Conservation (phyloP, 257 asterid species). For the Forsythia viridissima region DNA sequence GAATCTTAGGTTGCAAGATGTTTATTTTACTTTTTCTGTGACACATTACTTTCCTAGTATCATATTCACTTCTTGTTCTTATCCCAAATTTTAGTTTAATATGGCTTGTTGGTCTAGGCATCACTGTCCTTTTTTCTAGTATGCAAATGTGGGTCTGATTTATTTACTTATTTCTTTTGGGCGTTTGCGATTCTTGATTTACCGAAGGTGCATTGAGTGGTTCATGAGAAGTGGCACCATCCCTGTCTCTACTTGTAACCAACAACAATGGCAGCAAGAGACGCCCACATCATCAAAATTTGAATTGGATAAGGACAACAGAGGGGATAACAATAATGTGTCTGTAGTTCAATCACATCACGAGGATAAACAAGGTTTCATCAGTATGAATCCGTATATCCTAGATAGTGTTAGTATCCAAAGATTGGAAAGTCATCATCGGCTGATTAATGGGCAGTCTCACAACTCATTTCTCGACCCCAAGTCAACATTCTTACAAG, state of each 20-base stretch:
- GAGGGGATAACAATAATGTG: conserved; percentile 11
- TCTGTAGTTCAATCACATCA: conserved; percentile 25
- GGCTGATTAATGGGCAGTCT: neutral
- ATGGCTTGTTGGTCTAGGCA: conserved; percentile 21
- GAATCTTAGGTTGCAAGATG: neutral
- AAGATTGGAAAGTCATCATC: conserved; percentile 12
- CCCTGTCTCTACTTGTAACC: conserved; percentile 28
- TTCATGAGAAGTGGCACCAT: conserved; percentile 40
- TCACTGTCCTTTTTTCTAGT: conserved; percentile 29
- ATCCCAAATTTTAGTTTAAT: conserved; percentile 25
- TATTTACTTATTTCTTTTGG: conserved; percentile 5
- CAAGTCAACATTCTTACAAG: conserved; percentile 10
- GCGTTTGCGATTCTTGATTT: conserved; percentile 4
- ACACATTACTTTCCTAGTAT: conserved; percentile 2
- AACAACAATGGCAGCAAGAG: conserved; percentile 38
- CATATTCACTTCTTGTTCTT: conserved; percentile 33
- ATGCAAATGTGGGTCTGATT: conserved; percentile 3
- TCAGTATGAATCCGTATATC: conserved; percentile 26
- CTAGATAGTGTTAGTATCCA: conserved; percentile 15
- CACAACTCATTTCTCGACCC: conserved; percentile 13
- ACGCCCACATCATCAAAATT: conserved; percentile 25
- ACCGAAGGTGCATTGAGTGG: conserved; percentile 53
- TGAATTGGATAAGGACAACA: conserved; percentile 19
- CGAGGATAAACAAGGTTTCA: conserved; percentile 15
- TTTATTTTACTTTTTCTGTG: neutral